Evolutionary conservation across 108 stramenopile species (phyloP).

Genomic region (Cyclotella distinguenda): DNA sequence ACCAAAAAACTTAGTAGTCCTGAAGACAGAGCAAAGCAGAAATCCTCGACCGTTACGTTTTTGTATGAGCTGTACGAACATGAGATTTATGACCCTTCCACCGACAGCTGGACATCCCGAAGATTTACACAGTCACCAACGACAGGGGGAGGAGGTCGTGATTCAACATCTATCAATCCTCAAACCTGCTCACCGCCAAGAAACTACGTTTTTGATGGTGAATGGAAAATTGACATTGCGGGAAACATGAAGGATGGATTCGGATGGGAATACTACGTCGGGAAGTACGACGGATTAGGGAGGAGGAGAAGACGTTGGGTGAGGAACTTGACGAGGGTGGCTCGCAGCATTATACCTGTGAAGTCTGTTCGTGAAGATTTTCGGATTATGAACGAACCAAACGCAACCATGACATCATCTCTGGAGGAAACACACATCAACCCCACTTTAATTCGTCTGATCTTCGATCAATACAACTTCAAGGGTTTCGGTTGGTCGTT

Average conservation of each 20-base stretch:
- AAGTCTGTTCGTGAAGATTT: neutral
- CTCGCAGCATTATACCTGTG: neutral
- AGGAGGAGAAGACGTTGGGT: slow-evolving; percentile 70
- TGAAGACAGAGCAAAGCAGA: too few species aligned
- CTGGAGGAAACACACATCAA: neutral
- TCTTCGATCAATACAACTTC: slow-evolving; percentile 68
- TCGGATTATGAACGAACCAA: slow-evolving; percentile 2
- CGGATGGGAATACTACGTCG: slow-evolving; percentile 76
- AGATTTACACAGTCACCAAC: slow-evolving; percentile 35
- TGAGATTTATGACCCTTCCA: slow-evolving; percentile 34
- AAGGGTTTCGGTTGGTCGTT: slow-evolving; percentile 72
- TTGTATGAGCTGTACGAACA: slow-evolving; percentile 47
- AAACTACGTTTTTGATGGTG: slow-evolving; percentile 56
- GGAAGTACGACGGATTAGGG: slow-evolving; percentile 45
- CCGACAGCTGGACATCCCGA: slow-evolving; percentile 22
- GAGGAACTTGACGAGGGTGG: slow-evolving; percentile 34
- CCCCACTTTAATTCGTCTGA: slow-evolving; percentile 3
- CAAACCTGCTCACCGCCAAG: slow-evolving; percentile 41
- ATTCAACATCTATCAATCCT: slow-evolving; percentile 37
- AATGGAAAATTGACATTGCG: slow-evolving; percentile 82
- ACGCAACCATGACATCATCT: neutral
- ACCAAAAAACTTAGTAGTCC: too few species aligned
- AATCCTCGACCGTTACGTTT: slow-evolving; percentile 35
- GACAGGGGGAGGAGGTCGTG: slow-evolving; percentile 34
- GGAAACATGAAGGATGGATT: slow-evolving; percentile 50